These are phyloP conservation scores for Ajuga chamaepitys DNA, from an alignment of 257 asterid genomes.

Conservation along the genomic window DNA sequence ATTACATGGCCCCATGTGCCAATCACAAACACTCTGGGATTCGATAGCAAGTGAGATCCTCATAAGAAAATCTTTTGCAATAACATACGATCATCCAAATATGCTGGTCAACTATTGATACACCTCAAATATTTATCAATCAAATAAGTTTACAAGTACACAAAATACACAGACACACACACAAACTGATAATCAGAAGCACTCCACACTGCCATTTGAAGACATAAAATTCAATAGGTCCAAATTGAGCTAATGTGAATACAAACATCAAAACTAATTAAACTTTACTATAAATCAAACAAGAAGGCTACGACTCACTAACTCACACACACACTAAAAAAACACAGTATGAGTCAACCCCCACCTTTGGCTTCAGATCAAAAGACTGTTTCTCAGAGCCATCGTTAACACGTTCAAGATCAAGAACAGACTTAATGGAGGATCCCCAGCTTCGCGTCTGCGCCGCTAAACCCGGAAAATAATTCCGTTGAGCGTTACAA, in stretches of 20 bases:
- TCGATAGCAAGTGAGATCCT: not conserved
- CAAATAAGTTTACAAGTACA: not conserved
- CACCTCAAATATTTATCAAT: not conserved
- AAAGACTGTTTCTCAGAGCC: conserved; percentile 16
- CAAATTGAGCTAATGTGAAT: not conserved
- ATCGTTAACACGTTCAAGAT: conserved; percentile 30
- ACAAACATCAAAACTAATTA: not conserved
- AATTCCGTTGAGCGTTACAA: conserved; percentile 21
- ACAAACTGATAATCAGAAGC: not conserved
- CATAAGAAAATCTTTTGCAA: not conserved
- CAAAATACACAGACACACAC: not conserved
- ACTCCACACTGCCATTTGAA: not conserved
- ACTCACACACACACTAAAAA: not conserved
- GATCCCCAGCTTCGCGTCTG: conserved; percentile 27
- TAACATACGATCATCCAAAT: not conserved
- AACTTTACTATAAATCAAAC: not conserved
- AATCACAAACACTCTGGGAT: not conserved
- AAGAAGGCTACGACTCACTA: not conserved
- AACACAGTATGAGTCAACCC: not conserved
- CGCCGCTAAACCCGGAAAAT: conserved; percentile 19
- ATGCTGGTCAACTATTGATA: conserved; percentile 5
- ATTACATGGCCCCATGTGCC: not conserved
- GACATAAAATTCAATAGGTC: not conserved
- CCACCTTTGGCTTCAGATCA: conserved; percentile 45
- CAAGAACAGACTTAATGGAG: conserved; percentile 49